phyloP scores from a whole-genome alignment of 2,329 filamentous ascomycete genomes.

The Fusarium succisae region DNA sequence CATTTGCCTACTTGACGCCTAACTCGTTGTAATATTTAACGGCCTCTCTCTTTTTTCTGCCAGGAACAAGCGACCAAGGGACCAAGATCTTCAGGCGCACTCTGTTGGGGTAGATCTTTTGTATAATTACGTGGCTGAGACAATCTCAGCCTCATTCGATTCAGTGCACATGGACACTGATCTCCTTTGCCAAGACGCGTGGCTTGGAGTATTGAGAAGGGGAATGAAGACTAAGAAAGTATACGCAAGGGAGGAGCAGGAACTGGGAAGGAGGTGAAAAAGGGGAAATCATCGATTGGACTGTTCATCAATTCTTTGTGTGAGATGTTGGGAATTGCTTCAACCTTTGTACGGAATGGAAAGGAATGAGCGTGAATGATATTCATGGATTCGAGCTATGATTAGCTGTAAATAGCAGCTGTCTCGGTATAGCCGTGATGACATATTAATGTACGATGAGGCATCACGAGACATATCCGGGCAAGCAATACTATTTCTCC shows the following conservation, averaged over 20 bases:
- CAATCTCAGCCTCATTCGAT: conserved; percentile 14
- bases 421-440: not conserved
- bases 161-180: conserved; percentile 13
- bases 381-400: conserved; percentile 15
- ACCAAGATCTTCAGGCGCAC: not conserved
- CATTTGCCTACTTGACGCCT: conserved; percentile 27
- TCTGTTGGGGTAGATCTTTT: conserved; percentile 15
- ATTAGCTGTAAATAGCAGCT: not conserved
- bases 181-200: not conserved
- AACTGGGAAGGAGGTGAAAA: not conserved
- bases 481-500: not conserved
- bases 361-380: not conserved
- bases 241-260: conserved; percentile 17
- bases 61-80: not conserved
- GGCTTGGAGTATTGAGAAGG: not conserved
- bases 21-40: conserved; percentile 39
- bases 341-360: conserved; percentile 9
- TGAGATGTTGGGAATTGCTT: conserved; percentile 1
- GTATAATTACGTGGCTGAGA: conserved; percentile 29
- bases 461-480: not conserved
- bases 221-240: not conserved
- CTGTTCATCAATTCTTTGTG: not conserved
- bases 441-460: conserved; percentile 12
- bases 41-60: conserved; percentile 10
- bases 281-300: not conserved